phyloP scores from a whole-genome alignment of 2,329 filamentous ascomycete species.

The Purpureocillium lavendulum region DNA sequence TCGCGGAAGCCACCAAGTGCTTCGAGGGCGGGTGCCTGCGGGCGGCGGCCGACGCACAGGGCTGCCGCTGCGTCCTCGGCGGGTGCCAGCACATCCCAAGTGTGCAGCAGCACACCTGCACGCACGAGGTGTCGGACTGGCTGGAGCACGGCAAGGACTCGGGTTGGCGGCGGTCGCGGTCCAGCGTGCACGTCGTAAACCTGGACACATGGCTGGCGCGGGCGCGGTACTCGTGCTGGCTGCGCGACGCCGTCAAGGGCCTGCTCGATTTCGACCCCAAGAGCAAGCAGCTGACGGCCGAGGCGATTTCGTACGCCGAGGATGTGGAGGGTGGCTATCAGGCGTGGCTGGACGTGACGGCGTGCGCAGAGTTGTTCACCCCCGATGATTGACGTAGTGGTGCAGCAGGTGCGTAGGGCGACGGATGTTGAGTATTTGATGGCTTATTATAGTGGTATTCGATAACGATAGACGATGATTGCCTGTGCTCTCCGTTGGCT shows the following conservation, averaged over 20 bases:
- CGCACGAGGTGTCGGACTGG: constrained; percentile 5
- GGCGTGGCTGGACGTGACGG: constrained; percentile 20
- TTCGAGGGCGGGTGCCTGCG: constrained; percentile 17
- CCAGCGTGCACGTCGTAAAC: constrained; percentile 17
- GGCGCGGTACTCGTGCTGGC: constrained; percentile 17
- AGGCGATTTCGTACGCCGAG: constrained; percentile 8
- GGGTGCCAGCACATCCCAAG: constrained; percentile 13
- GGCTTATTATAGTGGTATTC: too few relatives aligned
- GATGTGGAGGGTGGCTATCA: constrained; percentile 16
- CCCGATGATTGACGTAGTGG: too few relatives aligned
- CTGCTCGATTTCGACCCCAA: constrained; percentile 17
- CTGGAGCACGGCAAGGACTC: constrained; percentile 3
- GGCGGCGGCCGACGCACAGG: constrained; percentile 4
- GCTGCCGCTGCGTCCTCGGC: constrained; percentile 14
- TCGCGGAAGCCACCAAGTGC: constrained; percentile 20
- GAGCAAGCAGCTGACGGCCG: not conserved
- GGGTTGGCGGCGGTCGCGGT: constrained; percentile 12
- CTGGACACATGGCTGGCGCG: constrained; percentile 17
- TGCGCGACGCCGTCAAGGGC: constrained; percentile 13
- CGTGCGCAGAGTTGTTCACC: too few relatives aligned
- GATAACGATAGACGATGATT: too few relatives aligned
- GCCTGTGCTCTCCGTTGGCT: too few relatives aligned
- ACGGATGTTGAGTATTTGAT: too few relatives aligned
- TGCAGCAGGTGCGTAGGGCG: too few relatives aligned
- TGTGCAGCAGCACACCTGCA: constrained; percentile 5